phyloP scores from a whole-genome alignment of 768 basidiomycete species.

The Trametes maxima region DNA sequence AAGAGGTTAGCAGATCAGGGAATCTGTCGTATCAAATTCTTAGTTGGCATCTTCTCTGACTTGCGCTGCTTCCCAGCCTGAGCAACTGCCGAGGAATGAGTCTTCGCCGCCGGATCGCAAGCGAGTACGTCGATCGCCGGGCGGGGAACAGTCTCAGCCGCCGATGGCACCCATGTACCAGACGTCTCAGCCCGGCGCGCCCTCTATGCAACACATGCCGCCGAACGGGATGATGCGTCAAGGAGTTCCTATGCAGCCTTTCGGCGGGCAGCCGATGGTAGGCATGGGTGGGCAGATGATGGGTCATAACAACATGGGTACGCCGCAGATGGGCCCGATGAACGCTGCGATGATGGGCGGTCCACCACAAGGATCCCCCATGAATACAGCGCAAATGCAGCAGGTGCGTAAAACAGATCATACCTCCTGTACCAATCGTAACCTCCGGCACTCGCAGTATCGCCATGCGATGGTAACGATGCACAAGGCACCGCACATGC shows the following conservation, averaged over 20 bases:
- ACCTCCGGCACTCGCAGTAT: constrained; percentile 30
- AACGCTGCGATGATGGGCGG: constrained; percentile 45
- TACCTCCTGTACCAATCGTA: not conserved
- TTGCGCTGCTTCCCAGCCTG: constrained; percentile 25
- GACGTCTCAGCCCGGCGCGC: constrained; percentile 33
- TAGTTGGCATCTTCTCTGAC: constrained; percentile 6
- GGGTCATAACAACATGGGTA: constrained; percentile 36
- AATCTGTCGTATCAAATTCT: not conserved
- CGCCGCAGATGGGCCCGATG: constrained; percentile 32
- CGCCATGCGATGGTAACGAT: constrained; percentile 41
- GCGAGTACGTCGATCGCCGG: constrained; percentile 36
- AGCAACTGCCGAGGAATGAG: constrained; percentile 33
- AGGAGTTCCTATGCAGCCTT: constrained; percentile 37
- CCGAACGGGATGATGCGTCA: constrained; percentile 43
- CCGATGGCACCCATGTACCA: constrained; percentile 40
- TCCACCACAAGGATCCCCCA: constrained; percentile 36
- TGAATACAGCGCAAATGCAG: constrained; percentile 40
- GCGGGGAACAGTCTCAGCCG: constrained; percentile 37
- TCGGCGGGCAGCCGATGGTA: constrained; percentile 30
- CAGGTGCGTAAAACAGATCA: constrained; percentile 17
- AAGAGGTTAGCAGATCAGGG: constrained; percentile 32
- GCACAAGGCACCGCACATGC: constrained; percentile 35
- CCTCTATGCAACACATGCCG: constrained; percentile 37
- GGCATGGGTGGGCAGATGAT: constrained; percentile 35
- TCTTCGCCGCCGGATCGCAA: constrained; percentile 38